Base-by-base conservation (phyloP, 2,329 filamentous ascomycete genomes). In the Colletotrichum lupini region DNA sequence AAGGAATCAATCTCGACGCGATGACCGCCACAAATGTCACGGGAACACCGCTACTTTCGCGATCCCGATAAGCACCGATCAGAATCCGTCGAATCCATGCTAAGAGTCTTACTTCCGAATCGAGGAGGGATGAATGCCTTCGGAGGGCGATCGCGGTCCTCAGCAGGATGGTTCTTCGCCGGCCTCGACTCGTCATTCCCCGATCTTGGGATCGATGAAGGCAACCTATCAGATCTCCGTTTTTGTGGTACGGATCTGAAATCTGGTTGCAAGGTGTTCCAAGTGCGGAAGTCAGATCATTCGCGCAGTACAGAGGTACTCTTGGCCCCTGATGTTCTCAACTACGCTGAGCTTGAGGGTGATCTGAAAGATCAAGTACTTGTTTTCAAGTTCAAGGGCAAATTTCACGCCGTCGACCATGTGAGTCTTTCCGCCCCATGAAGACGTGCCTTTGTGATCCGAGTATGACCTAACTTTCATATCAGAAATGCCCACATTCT, bases 321-420 rank as follows among this genome's bases (percentile, higher is more conserved):
- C 0, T 72, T 85, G 3, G 76, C 81, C 0, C 79, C 79, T 0
- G 82, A 85, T 8, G 80, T 78, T 0, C 72, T 81, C 12, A 77
- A 76, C 4, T 68, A 67, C 2, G 68, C 74, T 2, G 79, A 80
- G 28, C 77, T 78, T 9, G 81, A 77, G 1, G 79, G 80, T 4
- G 81, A 84, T 3, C 68, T 91, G 68, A 85, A 84, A 58, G 85
- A 92, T 68, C 91, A 93, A 77, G 89, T 93, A 0, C 83, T 94
- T 22, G 86, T 94, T 0, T 94, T 93, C 74, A 86, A 86, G 75
- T 92, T 92, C 77, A 87, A 86, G 64, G 89, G 88, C 3, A 90
- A 88, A 72, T 85, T 93, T n/a, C 88, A 93, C 77, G 92, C 92
- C 0, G 83, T 93, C 26, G 91, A 94, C 72, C 91, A 93, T 83